Evolutionary conservation across 2,329 filamentous ascomycete species (phyloP).

Genomic region (Leptographium lundbergii): DNA sequence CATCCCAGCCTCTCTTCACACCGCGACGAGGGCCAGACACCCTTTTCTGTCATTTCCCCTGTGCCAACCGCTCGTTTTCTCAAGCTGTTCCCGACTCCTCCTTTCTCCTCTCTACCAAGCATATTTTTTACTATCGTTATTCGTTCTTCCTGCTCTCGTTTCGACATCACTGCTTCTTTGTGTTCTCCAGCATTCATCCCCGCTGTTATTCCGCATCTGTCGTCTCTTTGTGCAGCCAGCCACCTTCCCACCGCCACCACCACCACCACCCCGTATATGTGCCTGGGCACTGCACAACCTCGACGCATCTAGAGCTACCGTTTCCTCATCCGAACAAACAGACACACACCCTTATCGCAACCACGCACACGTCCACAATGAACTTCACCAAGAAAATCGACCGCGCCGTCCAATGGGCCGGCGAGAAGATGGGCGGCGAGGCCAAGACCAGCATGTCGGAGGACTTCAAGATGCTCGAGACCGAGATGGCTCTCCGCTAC

Average conservation of each 20-base stretch:
- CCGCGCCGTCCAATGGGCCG: conserved; percentile 94
- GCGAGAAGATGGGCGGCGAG: conserved; percentile 90
- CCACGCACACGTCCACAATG: conserved; percentile 22
- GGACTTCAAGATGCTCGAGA: conserved; percentile 80
- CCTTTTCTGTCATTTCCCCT: no score
- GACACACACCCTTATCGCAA: no score
- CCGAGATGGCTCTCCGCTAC: conserved; percentile 79
- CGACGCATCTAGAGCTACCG: no score
- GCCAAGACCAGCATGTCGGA: conserved; percentile 77
- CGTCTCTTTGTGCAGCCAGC: no score
- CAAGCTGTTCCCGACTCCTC: neutral
- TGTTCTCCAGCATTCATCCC: no score
- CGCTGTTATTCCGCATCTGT: no score
- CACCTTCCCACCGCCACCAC: no score
- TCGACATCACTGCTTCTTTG: no score
- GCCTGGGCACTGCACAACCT: no score
- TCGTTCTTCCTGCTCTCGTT: no score
- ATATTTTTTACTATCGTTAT: neutral
- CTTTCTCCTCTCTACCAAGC: neutral
- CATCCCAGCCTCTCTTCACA: neutral
- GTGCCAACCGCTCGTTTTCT: neutral
- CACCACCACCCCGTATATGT: no score
- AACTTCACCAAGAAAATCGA: conserved; percentile 73
- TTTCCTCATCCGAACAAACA: no score
- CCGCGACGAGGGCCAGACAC: neutral